Conservation (phyloP, 2,329 filamentous ascomycete genomes). For the Ophiocordyceps camponoti-rufipedis region DNA sequence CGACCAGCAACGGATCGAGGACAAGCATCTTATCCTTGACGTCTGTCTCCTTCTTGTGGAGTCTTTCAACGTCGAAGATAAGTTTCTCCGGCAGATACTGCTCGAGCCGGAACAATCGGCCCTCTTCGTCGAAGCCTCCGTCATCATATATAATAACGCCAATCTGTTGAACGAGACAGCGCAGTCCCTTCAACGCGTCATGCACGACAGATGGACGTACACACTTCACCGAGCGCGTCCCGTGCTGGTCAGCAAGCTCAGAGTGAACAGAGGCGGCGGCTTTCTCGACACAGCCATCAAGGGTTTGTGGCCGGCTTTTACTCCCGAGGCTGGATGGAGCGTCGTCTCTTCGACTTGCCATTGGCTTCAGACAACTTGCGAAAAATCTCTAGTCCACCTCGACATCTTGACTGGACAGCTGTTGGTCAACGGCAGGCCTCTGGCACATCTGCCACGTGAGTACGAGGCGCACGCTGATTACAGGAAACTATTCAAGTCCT, state of each 20-base stretch:
- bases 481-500: slow-evolving; percentile 20
- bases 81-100: background rate
- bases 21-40: background rate
- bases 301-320: slow-evolving; percentile 6
- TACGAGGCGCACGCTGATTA: slow-evolving; percentile 25
- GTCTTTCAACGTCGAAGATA: background rate
- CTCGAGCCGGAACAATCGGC: background rate
- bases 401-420: slow-evolving; percentile 31
- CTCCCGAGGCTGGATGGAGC: background rate
- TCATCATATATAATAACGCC: background rate
- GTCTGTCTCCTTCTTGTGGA: background rate
- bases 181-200: background rate
- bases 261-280: fast-evolving
- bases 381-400: slow-evolving; percentile 17
- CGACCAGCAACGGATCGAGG: background rate
- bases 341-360: background rate
- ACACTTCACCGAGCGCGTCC: slow-evolving; percentile 3
- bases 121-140: background rate
- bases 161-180: background rate
- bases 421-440: slow-evolving; percentile 28
- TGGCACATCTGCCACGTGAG: slow-evolving; percentile 23
- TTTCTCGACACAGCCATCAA: slow-evolving; percentile 5
- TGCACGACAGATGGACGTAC: slow-evolving; percentile 3
- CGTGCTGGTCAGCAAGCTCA: background rate
- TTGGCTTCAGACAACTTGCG: slow-evolving; percentile 1